Evolutionary conservation across 257 asterid species (phyloP).

Genomic region (Primulina tabacum): DNA sequence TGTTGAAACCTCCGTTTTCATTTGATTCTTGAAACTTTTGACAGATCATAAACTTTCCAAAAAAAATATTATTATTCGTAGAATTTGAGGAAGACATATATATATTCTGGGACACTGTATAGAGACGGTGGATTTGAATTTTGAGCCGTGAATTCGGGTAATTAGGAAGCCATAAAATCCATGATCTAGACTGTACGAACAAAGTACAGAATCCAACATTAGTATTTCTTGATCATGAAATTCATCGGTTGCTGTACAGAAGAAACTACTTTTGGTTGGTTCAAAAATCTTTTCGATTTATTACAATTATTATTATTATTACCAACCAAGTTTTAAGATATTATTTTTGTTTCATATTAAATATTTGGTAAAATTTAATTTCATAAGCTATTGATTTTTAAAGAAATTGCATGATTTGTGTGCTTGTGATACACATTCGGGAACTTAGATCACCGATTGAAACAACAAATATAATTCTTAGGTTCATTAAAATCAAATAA

Average conservation of each 20-base stretch:
- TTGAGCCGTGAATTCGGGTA: not conserved
- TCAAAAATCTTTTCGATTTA: not conserved
- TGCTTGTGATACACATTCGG: no score
- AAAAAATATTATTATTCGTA: not conserved
- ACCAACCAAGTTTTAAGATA: no score
- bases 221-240: not conserved
- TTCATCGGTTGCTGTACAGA: not conserved
- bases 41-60: not conserved
- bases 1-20: slow-evolving; percentile 41
- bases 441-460: no score
- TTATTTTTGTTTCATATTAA: no score
- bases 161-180: not conserved
- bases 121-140: not conserved
- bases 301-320: no score
- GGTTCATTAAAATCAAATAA: not conserved
- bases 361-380: no score
- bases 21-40: slow-evolving; percentile 36
- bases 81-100: no score
- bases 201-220: not conserved
- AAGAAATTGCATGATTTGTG: not conserved
- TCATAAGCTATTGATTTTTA: no score
- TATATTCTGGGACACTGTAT: not conserved
- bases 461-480: not conserved
- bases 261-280: not conserved
- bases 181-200: not conserved